These are phyloP conservation scores for Lichenothelia convexa DNA, from an alignment of 495 filamentous ascomycete genomes.

Conservation along the genomic window DNA sequence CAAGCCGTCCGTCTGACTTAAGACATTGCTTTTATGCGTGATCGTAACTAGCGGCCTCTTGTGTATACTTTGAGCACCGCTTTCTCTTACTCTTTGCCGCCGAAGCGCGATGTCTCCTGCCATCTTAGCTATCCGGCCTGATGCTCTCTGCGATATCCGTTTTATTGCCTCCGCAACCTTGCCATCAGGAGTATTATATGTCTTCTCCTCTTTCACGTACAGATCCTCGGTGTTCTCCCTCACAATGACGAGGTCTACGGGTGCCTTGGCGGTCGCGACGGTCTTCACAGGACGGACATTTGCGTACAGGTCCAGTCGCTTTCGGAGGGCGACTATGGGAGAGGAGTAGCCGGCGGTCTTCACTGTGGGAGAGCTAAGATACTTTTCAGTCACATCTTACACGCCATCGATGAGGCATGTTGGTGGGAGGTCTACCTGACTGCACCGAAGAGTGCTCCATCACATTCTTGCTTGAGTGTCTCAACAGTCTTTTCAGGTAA, in stretches of 20 bases:
- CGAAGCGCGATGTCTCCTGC: conserved; percentile 86
- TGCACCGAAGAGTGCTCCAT: conserved; percentile 91
- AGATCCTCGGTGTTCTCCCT: conserved; percentile 97
- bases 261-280: conserved; percentile 36
- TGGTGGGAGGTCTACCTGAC: conserved; percentile 37
- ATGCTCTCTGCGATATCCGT: conserved; percentile 75
- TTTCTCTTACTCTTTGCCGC: conserved; percentile 56
- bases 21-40: conserved; percentile 96
- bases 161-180: conserved; percentile 96
- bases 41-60: conserved; percentile 67
- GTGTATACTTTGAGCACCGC: conserved; percentile 36
- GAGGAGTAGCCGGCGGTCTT: conserved; percentile 85
- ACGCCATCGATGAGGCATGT: background rate
- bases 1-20: conserved; percentile 89
- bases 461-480: conserved; percentile 68
- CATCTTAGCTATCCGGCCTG: conserved; percentile 68
- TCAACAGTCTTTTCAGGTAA: conserved; percentile 82
- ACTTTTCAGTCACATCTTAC: background rate
- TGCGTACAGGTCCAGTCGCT: conserved; percentile 86
- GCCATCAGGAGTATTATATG: conserved; percentile 48
- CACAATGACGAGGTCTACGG: conserved; percentile 93
- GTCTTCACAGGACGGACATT: conserved; percentile 95
- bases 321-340: conserved; percentile 92
- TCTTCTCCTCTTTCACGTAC: conserved; percentile 95
- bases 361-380: conserved; percentile 46